Conservation (phyloP, 2,329 filamentous ascomycete species). For the Albophoma yamanashiensis region DNA sequence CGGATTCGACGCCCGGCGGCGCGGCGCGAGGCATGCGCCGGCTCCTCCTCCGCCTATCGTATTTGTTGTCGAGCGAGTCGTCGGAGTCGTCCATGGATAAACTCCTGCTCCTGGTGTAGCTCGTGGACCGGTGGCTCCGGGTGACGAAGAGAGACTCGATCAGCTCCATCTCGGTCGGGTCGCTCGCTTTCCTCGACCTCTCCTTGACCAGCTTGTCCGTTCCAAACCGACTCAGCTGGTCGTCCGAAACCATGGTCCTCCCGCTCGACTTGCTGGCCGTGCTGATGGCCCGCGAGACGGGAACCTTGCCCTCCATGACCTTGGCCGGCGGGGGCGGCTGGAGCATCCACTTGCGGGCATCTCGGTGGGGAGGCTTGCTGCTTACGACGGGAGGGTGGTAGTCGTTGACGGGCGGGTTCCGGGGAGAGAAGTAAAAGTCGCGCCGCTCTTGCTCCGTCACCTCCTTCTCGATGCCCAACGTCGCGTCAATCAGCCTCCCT, state of each 20-base stretch:
- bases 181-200: constrained; percentile 30
- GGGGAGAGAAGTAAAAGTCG: constrained; percentile 50
- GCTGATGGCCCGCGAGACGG: constrained; percentile 53
- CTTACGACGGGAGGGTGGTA: constrained; percentile 77
- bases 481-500: constrained; percentile 41
- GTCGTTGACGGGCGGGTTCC: constrained; percentile 71
- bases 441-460: constrained; percentile 41
- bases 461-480: constrained; percentile 39
- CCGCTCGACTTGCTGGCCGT: constrained; percentile 39
- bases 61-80: constrained; percentile 18
- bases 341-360: constrained; percentile 81
- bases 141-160: constrained; percentile 30
- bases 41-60: constrained; percentile 15
- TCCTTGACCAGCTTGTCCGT: constrained; percentile 35
- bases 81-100: constrained; percentile 26
- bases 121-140: constrained; percentile 19
- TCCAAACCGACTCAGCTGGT: constrained; percentile 30
- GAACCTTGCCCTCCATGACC: constrained; percentile 81
- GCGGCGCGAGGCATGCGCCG: constrained; percentile 16
- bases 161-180: constrained; percentile 30
- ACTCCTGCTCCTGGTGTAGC: constrained; percentile 23
- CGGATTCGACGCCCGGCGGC: constrained; percentile 19
- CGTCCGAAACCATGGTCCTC: constrained; percentile 30
- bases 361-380: constrained; percentile 56
- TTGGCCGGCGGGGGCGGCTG: constrained; percentile 84